These are phyloP conservation scores for Aspergillus sp. DNA, from an alignment of 2,329 filamentous ascomycete species.

Conservation along the genomic window DNA sequence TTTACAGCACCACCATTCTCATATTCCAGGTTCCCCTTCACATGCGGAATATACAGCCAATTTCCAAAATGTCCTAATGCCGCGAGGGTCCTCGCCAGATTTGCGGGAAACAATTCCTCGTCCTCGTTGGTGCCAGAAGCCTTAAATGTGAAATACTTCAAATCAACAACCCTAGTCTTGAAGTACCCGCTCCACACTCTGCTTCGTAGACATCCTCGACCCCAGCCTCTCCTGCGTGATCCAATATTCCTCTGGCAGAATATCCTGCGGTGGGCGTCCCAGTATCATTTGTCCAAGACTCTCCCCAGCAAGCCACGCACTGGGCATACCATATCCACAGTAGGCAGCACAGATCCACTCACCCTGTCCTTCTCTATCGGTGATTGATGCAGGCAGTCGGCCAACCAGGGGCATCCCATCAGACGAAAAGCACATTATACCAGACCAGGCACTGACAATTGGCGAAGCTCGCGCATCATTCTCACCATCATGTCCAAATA, in stretches of 20 bases:
- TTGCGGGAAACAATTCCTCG: too few species aligned
- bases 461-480: neutral
- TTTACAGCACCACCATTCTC: too few species aligned
- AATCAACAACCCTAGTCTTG: too few species aligned
- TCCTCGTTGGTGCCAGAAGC: too few species aligned
- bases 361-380: constrained; percentile 16
- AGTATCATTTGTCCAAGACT: constrained; percentile 31
- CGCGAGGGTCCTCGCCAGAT: too few species aligned
- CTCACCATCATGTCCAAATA: constrained; percentile 17
- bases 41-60: too few species aligned
- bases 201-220: too few species aligned
- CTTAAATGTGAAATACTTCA: fast-evolving
- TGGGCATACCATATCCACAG: constrained; percentile 67
- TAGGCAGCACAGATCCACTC: constrained; percentile 62
- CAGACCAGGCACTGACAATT: constrained; percentile 31
- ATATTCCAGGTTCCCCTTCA: too few species aligned
- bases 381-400: constrained; percentile 44
- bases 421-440: constrained; percentile 52
- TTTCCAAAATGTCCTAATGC: too few species aligned
- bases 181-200: too few species aligned
- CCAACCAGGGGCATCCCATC: constrained; percentile 56
- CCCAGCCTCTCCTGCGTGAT: too few species aligned
- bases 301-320: constrained; percentile 42
- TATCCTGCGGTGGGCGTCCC: neutral
- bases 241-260: too few species aligned